phyloP scores from a whole-genome alignment of 305 asterid genomes.

The Lippia alba region DNA sequence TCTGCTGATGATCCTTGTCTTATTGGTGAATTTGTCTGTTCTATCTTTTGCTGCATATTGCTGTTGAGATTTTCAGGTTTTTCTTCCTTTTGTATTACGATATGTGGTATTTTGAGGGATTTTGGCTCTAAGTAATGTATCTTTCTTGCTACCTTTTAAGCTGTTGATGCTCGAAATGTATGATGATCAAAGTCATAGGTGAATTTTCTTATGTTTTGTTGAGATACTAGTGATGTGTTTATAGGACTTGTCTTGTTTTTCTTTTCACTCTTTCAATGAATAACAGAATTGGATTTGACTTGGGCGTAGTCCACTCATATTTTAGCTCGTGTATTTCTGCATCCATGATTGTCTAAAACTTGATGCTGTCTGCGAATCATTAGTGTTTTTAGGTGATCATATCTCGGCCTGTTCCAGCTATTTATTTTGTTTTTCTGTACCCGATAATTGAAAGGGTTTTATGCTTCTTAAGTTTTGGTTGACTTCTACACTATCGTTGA shows the following conservation, averaged over 20 bases:
- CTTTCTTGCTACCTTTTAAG: neutral
- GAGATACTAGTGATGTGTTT: neutral
- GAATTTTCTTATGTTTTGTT: neutral
- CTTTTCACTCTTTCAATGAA: neutral
- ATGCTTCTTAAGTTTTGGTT: neutral
- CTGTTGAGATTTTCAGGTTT: slow-evolving; percentile 8
- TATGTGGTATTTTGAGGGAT: neutral
- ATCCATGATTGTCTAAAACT: neutral
- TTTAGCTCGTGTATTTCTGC: neutral
- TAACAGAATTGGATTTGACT: neutral
- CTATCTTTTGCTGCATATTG: neutral
- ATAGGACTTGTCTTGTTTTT: neutral
- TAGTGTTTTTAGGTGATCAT: too few species aligned
- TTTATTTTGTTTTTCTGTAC: slow-evolving; percentile 14
- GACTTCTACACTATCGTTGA: too few species aligned
- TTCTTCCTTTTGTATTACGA: neutral
- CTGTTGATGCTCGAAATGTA: neutral
- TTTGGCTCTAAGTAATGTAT: slow-evolving; percentile 1
- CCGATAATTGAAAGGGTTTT: neutral
- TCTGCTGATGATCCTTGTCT: slow-evolving; percentile 5
- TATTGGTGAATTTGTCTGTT: neutral
- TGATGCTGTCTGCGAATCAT: neutral
- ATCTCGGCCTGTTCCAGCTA: neutral
- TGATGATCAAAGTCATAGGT: slow-evolving; percentile 1
- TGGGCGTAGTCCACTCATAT: neutral